These are phyloP conservation scores for Lactuca saligna DNA, from an alignment of 129 eudicot genomes.

Conservation along the genomic window DNA sequence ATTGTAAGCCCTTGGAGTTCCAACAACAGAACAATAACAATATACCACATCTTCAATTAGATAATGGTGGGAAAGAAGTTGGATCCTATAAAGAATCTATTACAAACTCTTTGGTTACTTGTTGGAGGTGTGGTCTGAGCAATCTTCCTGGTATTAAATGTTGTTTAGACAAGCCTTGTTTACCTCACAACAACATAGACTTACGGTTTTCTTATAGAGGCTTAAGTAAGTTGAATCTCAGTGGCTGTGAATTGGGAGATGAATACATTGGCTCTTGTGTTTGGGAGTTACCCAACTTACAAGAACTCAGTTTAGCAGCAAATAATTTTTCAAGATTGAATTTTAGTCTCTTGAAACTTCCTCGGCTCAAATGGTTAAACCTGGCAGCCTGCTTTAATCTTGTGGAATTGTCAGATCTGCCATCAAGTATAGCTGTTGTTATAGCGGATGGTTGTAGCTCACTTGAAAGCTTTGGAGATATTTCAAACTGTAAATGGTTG, in stretches of 20 bases:
- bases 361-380: too few species aligned
- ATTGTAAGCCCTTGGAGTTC: not conserved
- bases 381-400: too few species aligned
- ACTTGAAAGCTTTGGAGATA: too few species aligned
- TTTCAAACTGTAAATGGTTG: not conserved
- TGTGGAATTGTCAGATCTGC: too few species aligned
- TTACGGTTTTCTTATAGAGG: too few species aligned
- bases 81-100: too few species aligned
- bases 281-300: not conserved
- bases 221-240: not conserved
- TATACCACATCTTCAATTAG: too few species aligned
- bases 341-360: not conserved
- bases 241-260: not conserved
- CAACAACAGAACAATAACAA: too few species aligned
- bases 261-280: not conserved
- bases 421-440: slow-evolving; percentile 5
- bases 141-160: not conserved
- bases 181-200: not conserved
- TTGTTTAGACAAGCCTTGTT: not conserved
- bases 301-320: slow-evolving; percentile 1
- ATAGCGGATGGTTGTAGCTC: not conserved
- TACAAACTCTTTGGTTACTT: too few species aligned
- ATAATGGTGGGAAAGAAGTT: too few species aligned
- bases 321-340: slow-evolving; percentile 2
- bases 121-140: not conserved